Evolutionary conservation across 495 filamentous ascomycete genomes (phyloP).

Genomic region (Beverwykella pulmonaria): DNA sequence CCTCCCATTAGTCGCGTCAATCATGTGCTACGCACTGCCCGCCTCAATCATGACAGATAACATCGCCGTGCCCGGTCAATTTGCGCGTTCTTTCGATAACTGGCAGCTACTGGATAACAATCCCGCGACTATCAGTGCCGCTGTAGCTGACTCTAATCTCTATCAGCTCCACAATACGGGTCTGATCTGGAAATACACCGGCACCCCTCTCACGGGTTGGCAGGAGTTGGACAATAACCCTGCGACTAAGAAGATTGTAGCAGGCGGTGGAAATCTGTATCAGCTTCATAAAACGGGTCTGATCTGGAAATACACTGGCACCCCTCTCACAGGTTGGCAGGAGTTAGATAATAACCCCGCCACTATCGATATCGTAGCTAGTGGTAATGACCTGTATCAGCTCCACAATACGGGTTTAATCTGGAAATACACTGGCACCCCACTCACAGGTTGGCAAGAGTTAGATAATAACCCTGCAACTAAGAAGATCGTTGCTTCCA

Average conservation of each 20-base stretch:
- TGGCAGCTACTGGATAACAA: too few species aligned
- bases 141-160: too few species aligned
- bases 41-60: too few species aligned
- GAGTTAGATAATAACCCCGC: not conserved
- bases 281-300: not conserved
- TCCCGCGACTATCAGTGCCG: too few species aligned
- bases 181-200: slow-evolving; percentile 3
- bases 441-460: not conserved
- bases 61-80: too few species aligned
- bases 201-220: not conserved
- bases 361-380: not conserved
- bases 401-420: not conserved
- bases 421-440: slow-evolving; percentile 1
- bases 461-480: slow-evolving; percentile 2
- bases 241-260: not conserved
- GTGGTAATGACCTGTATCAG: not conserved
- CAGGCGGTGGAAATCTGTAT: not conserved
- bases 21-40: too few species aligned
- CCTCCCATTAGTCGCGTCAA: too few species aligned
- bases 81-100: too few species aligned
- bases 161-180: not conserved
- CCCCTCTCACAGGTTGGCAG: not conserved
- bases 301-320: not conserved
- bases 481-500: not conserved
- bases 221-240: slow-evolving; percentile 2